These are phyloP conservation scores for Elsinoe necatrix DNA, from an alignment of 2,329 filamentous ascomycete genomes.

Conservation along the genomic window DNA sequence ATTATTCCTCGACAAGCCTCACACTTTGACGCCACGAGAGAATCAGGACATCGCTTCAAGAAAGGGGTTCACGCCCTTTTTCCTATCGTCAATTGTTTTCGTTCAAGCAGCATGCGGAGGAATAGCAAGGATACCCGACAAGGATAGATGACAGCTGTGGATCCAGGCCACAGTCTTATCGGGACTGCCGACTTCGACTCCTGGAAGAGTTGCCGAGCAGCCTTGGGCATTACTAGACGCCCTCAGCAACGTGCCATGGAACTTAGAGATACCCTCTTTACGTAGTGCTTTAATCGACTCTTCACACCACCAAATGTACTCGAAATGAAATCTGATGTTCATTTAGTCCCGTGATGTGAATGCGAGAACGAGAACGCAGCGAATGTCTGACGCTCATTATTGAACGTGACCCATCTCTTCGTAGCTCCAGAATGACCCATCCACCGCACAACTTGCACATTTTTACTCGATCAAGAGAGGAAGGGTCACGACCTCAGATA, in stretches of 20 bases:
- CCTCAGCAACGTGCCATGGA: background rate
- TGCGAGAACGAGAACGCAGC: no score
- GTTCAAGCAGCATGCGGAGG: slow-evolving; percentile 4
- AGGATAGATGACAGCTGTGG: slow-evolving; percentile 1
- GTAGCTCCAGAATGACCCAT: no score
- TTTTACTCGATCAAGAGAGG: no score
- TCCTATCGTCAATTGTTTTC: background rate
- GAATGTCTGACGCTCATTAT: no score
- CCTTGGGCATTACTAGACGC: background rate
- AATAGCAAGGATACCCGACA: background rate
- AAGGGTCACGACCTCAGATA: background rate
- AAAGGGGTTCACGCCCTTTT: background rate
- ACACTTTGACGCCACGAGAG: background rate
- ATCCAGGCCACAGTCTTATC: background rate
- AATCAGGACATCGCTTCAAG: background rate
- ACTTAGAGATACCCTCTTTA: slow-evolving; percentile 10
- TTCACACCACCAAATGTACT: background rate
- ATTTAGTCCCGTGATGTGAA: no score
- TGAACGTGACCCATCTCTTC: no score
- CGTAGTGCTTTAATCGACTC: slow-evolving; percentile 9
- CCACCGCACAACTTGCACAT: no score
- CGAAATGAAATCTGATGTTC: no score
- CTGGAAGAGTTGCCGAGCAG: background rate
- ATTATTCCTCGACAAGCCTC: background rate
- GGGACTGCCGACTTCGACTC: background rate